phyloP scores from a whole-genome alignment of 1,284 basidiomycete species.

The Tranzscheliella williamsii region DNA sequence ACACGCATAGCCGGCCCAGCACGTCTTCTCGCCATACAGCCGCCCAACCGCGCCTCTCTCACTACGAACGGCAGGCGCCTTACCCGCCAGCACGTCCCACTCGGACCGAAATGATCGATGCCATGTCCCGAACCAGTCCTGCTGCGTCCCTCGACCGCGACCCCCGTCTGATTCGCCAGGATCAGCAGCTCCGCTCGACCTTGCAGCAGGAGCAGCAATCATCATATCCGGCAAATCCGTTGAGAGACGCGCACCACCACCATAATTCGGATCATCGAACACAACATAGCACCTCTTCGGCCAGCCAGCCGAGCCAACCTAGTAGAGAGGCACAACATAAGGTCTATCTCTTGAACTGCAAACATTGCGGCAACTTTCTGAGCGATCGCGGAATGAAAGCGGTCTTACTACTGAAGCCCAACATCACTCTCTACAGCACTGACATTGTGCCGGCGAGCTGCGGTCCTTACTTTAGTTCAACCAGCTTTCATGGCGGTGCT shows the following conservation, averaged over 20 bases:
- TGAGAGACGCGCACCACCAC: too few relatives aligned
- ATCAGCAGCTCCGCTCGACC: not conserved
- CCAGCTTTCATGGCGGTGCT: conserved; percentile 58
- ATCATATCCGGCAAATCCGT: too few relatives aligned
- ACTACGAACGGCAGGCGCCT: not conserved
- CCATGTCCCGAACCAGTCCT: not conserved
- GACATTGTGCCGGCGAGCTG: conserved; percentile 79
- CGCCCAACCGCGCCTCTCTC: not conserved
- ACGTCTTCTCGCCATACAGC: not conserved
- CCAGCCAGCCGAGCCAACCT: not conserved
- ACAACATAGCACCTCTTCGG: conserved; percentile 5
- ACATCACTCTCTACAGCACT: conserved; percentile 79
- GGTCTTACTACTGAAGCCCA: conserved; percentile 77
- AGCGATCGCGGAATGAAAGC: conserved; percentile 86
- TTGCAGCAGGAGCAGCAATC: too few relatives aligned
- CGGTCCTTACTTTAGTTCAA: conserved; percentile 60
- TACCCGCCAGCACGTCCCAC: not conserved
- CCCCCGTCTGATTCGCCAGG: not conserved
- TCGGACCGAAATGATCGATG: not conserved
- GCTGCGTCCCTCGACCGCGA: not conserved
- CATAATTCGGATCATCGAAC: too few relatives aligned
- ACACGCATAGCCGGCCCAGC: not conserved
- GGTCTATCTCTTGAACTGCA: conserved; percentile 80
- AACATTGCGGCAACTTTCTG: conserved; percentile 72
- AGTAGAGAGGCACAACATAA: conserved; percentile 62